Conservation (phyloP, 2,329 filamentous ascomycete species). For the Gnomoniopsis sp. region DNA sequence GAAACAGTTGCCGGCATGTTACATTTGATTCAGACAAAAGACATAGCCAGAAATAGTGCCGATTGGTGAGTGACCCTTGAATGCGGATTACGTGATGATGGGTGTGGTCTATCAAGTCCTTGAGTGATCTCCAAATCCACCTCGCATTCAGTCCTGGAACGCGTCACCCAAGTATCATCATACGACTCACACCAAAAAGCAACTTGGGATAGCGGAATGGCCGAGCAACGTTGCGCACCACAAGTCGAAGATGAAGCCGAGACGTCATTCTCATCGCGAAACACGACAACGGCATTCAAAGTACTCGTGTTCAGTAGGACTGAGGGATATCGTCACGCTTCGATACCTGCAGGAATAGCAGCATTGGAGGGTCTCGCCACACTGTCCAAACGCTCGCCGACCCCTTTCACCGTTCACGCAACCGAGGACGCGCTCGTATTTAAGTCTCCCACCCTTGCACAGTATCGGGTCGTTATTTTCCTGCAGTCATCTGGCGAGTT, state of each 20-base stretch:
- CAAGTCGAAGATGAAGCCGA: neutral
- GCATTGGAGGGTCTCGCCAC: slow-evolving; percentile 29
- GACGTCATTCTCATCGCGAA: neutral
- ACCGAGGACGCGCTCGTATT: slow-evolving; percentile 35
- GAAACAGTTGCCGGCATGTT: too few relatives aligned
- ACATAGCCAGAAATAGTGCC: too few relatives aligned
- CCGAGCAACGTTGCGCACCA: neutral
- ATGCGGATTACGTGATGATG: too few relatives aligned
- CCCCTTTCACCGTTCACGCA: slow-evolving; percentile 29
- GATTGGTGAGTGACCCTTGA: too few relatives aligned
- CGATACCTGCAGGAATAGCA: slow-evolving; percentile 34
- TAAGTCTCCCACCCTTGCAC: slow-evolving; percentile 25
- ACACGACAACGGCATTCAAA: slow-evolving; percentile 18
- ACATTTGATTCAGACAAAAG: too few relatives aligned
- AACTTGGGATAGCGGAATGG: neutral
- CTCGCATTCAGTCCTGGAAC: too few relatives aligned
- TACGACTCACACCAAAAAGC: neutral
- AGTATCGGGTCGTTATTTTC: slow-evolving; percentile 35
- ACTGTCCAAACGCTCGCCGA: slow-evolving; percentile 18
- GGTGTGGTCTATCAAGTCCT: too few relatives aligned
- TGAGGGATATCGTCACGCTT: slow-evolving; percentile 34
- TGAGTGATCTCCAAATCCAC: too few relatives aligned
- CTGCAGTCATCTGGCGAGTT: slow-evolving; percentile 37
- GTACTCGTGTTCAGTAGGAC: slow-evolving; percentile 39
- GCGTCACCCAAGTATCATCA: neutral